Evolutionary conservation across 2,329 filamentous ascomycete genomes (phyloP).

Genomic region (Amauroascus niger): DNA sequence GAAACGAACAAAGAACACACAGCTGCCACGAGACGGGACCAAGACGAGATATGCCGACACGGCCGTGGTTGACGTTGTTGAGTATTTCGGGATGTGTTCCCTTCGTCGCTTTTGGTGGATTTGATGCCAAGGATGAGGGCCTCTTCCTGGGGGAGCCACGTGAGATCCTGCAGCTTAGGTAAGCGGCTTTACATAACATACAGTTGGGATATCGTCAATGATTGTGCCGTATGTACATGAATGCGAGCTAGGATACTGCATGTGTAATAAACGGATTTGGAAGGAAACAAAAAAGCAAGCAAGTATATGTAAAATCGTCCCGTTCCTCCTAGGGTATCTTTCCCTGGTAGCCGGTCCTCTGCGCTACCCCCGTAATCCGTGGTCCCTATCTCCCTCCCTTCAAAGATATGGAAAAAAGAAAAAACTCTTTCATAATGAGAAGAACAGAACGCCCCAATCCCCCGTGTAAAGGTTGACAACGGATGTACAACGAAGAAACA

Average conservation of each 20-base stretch:
- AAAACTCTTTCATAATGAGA: not conserved
- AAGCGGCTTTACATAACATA: not conserved
- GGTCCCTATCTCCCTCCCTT: not conserved
- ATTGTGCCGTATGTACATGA: not conserved
- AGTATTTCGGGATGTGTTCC: conserved; percentile 10
- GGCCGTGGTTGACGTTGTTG: not conserved
- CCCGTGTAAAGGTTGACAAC: no score
- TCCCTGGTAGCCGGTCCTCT: not conserved
- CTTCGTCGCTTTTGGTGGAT: no score
- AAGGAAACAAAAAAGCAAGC: not conserved
- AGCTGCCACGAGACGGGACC: not conserved
- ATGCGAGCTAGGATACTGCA: not conserved
- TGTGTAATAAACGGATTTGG: not conserved
- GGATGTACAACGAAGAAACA: not conserved
- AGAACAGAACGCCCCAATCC: not conserved
- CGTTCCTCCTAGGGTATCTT: not conserved
- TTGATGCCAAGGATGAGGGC: conserved; percentile 31
- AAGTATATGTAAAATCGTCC: not conserved
- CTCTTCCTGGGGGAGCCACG: conserved; percentile 24
- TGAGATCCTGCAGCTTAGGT: conserved; percentile 18
- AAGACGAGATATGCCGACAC: not conserved
- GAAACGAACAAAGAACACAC: not conserved
- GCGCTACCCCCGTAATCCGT: not conserved
- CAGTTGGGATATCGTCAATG: no score
- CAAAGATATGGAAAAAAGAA: not conserved